These are phyloP conservation scores for Aspergillus ostianus DNA, from an alignment of 495 filamentous ascomycete species.

Conservation along the genomic window DNA sequence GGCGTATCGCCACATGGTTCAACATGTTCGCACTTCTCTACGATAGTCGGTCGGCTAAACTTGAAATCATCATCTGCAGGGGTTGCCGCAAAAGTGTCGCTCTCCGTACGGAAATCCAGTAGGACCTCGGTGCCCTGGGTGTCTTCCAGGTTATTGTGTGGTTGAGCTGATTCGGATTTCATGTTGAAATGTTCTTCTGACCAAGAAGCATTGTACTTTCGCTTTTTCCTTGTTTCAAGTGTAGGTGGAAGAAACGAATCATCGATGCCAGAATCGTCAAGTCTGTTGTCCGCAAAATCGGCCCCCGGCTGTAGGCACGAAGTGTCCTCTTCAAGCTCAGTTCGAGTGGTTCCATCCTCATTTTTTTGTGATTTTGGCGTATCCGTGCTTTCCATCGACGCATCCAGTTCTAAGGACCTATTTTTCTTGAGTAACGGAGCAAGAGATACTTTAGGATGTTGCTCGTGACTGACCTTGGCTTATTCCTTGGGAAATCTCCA, in stretches of 20 bases:
- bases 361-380: constrained; percentile 61
- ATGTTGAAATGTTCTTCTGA: neutral
- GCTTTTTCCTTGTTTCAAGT: constrained; percentile 39
- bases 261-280: constrained; percentile 2
- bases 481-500: constrained; percentile 70
- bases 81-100: constrained; percentile 27
- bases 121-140: constrained; percentile 54
- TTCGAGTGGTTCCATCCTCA: constrained; percentile 52
- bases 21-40: constrained; percentile 10
- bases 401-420: constrained; percentile 44
- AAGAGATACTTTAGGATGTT: neutral
- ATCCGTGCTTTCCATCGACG: constrained; percentile 47
- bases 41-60: constrained; percentile 36
- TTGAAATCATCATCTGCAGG: constrained; percentile 46
- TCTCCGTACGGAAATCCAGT: constrained; percentile 60
- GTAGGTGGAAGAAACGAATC: constrained; percentile 31
- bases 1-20: constrained; percentile 14
- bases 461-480: constrained; percentile 63
- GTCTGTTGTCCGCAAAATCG: constrained; percentile 5
- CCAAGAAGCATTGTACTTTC: constrained; percentile 33
- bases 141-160: neutral
- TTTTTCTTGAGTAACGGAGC: constrained; percentile 18
- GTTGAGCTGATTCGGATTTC: neutral
- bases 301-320: constrained; percentile 32
- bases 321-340: constrained; percentile 61